Conservation (phyloP, 108 stramenopile genomes). For the Cyclostephanos invisitatus region DNA sequence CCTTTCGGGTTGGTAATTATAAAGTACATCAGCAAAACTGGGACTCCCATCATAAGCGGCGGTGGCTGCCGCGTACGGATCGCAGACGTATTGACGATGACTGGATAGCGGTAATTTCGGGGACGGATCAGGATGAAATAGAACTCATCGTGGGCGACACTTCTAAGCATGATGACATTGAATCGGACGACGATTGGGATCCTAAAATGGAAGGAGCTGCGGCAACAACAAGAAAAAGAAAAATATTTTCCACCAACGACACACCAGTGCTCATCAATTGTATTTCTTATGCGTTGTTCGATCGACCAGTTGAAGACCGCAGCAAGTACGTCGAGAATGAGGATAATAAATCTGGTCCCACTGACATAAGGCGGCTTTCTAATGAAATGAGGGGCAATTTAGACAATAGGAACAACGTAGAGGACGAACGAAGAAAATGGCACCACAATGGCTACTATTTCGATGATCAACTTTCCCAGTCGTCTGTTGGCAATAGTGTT, state of each 20-base stretch:
- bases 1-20: constrained; percentile 19
- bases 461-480: constrained; percentile 1
- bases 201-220: constrained; percentile 1
- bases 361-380: neutral
- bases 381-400: neutral
- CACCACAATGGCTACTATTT: neutral
- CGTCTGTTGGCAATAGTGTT: constrained; percentile 2
- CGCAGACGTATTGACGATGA: neutral
- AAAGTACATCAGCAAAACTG: neutral
- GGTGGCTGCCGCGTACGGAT: neutral
- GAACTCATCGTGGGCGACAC: neutral
- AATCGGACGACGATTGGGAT: constrained; percentile 2
- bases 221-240: neutral
- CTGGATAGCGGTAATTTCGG: neutral
- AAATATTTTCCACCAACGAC: neutral
- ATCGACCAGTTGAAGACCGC: constrained; percentile 37
- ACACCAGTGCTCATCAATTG: constrained; percentile 22
- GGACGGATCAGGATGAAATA: neutral
- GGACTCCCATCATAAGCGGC: neutral
- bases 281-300: constrained; percentile 40
- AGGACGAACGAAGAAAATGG: neutral
- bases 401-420: neutral
- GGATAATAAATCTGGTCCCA: constrained; percentile 9
- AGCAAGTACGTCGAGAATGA: constrained; percentile 40
- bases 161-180: neutral